Base-by-base conservation (phyloP, 495 filamentous ascomycete species). In the Amniculicola lignicola region DNA sequence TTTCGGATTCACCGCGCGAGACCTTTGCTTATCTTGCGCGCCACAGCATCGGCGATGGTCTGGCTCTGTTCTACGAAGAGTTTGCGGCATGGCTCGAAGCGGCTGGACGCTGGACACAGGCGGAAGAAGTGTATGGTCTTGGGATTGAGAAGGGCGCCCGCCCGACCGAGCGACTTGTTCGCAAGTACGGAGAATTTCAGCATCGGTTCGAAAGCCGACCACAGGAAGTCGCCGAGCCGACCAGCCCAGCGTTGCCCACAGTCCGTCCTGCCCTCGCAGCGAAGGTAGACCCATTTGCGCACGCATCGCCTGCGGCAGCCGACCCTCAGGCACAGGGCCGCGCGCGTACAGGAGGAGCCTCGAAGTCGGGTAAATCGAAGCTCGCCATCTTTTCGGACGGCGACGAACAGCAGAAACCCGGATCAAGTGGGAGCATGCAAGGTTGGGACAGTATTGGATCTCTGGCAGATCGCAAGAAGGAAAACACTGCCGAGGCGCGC, bases 31-130 rank as follows among this genome's bases (percentile, higher is more conserved):
- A 93, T 64, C 76, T 98, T 29, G 83, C 91, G 1, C 87, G 92
- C 19, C 90, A 97, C 55, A 78, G 79, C 51, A 86, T 97, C 54
- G 93, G 91, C 40, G 91, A 96, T 62, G 76, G 81, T 1, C 75
- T 98, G 9, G 93, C 93, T 0, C 72, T 96, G n/a, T 98, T 90
- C 65, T 97, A 98, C 69, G 93, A 98, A 65, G 94, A 97, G 62
- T 97, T 94, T 72, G 90, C 93, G 0, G 86, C 81, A 0, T 95
- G 91, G 87, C 71, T 98, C 16, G 93, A 98, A 72, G 77, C 82
- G 43, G 85, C 83, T 10, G 89, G 86, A 15, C 78, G 90, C 43
- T 96, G 92, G 89, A 79, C 77, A 6, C 93, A 97, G 67, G 93
- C 94, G 6, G 89, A 94, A 51, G 94, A 98, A 69, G 85, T 98